Evolutionary conservation across 208 protist species (phyloP).

Genomic region (Polymyxa betae): DNA sequence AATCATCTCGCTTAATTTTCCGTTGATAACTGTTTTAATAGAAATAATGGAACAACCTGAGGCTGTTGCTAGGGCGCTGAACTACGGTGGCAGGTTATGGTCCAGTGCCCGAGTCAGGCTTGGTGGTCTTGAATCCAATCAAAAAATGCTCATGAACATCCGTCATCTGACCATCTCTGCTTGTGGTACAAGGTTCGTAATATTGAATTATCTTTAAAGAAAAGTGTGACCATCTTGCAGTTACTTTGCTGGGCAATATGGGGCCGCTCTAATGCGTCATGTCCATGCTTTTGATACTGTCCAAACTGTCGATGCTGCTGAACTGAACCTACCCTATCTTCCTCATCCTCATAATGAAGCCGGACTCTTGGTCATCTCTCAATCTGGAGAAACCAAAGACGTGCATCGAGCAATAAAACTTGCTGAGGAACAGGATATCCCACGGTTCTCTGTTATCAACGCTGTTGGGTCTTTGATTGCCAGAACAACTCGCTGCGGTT

Average conservation of each 20-base stretch:
- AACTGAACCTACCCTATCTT: constrained; percentile 65
- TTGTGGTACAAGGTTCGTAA: constrained; percentile 27
- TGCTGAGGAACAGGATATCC: constrained; percentile 60
- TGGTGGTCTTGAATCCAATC: constrained; percentile 41
- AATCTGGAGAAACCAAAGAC: constrained; percentile 77
- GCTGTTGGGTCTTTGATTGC: constrained; percentile 75
- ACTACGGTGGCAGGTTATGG: constrained; percentile 54
- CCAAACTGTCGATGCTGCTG: constrained; percentile 67
- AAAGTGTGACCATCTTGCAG: not conserved
- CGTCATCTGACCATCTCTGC: constrained; percentile 13
- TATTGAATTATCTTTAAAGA: not conserved
- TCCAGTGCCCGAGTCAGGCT: constrained; percentile 50
- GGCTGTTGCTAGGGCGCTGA: constrained; percentile 62
- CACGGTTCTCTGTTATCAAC: constrained; percentile 72
- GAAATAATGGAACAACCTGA: constrained; percentile 79
- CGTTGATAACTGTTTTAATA: constrained; percentile 59
- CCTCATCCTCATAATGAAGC: constrained; percentile 53
- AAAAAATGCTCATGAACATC: constrained; percentile 45
- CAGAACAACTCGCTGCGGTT: constrained; percentile 68
- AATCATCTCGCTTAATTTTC: not conserved
- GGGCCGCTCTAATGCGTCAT: constrained; percentile 53
- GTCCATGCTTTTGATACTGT: constrained; percentile 69
- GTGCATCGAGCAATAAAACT: constrained; percentile 67
- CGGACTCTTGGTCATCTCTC: constrained; percentile 72
- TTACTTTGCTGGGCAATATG: constrained; percentile 49